Evolutionary conservation across 148 eudicot species (phyloP), one percentile per base, ranked within the genome.

Genomic region (Suaeda aralocaspica): DNA sequence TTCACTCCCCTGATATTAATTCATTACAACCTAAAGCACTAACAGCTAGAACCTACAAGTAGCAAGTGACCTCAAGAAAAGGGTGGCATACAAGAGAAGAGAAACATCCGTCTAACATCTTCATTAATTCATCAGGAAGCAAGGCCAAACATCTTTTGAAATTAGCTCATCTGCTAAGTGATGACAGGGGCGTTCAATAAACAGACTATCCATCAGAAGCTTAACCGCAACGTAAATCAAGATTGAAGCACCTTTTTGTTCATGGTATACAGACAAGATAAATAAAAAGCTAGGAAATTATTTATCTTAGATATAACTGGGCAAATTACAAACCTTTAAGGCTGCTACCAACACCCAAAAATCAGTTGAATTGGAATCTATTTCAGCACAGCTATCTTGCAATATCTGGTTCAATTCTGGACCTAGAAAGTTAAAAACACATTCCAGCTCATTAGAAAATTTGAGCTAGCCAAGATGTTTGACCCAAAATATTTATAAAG

Each of bases 271-370:
- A 28, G 25, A 41, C 18, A 33, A 24, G 49, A 64, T 71, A 24
- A 59, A 62, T 12, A 16, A 46, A 57, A 3, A 48, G 56, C 57
- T 36, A 56, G 52, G 28, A 57, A 21, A 69, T 7, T 10, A 34
- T 39, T 28, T 45, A 24, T 58, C 33, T 56, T 9, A 5, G 63
- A 56, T 46, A 30, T 30, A 59, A 48, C 28, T 19, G 44, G 34
- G 49, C 67, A 58, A 39, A 79, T 10, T 52, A 64, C 74, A 62
- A 73, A 94, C 98, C 98, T 91, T 87, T 60, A 94, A 80, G 70
- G 98, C 96, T 36, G 97, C 97, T 76, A 94, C 92, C 92, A 91
- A 82, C 76, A 91, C 92, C 98, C 98, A 94, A 85, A 91, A 94
- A 67, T 87, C 96, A 51, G 89, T 74, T 66, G 97, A 91, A 74